Base-by-base conservation (phyloP, 345 rosid genomes). In the Excoecaria cochinchinensis region DNA sequence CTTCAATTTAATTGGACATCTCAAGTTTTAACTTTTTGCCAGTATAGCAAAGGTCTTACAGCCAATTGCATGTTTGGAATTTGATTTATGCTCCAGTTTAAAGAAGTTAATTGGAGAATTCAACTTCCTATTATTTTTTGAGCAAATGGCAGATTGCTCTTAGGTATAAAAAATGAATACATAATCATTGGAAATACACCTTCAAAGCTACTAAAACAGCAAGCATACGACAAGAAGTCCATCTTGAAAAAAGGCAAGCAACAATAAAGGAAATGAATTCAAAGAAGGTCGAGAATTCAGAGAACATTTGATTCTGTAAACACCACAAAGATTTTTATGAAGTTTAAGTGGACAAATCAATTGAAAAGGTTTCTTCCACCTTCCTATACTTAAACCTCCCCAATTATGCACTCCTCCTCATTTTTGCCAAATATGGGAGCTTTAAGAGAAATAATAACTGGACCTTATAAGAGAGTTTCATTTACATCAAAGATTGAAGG, bases 381-480 rank as follows among this genome's bases (percentile, higher is more conserved):
- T 9, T 9, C 6, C 60, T 8, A 5, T 24, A 1, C n/a, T 19
- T 31, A 31, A 56, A 56, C 60, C 60, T 56, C 25, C 60, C 11
- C 31, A 31, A 31, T 31, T 31, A 31, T 31, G 31, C 31, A 31
- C 31, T 31, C 31, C 31, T 31, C 31, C 31, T 31, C 3, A 44
- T 36, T 31, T 47, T 1, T 21, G 15, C 31, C 40, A 62, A 19
- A 59, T 64, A n/a, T 53, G 9, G 10, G n/a, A 50, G 68, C 51
- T 14, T 31, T 22, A 58, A 38, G 25, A 52, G 60, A n/a, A 71
- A 51, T 5, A 40, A 21, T 25, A 39, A 31, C 65, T 63, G 14
- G 25, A 25, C 40, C 17, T 17, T 63, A 19, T 31, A 46, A 59
- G 39, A 71, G 67, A 72, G 63, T 19, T 46, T 60, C 74, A 52